These are phyloP conservation scores for Fonsecaea pedrosoi DNA, from an alignment of 2,329 filamentous ascomycete species.

Conservation along the genomic window DNA sequence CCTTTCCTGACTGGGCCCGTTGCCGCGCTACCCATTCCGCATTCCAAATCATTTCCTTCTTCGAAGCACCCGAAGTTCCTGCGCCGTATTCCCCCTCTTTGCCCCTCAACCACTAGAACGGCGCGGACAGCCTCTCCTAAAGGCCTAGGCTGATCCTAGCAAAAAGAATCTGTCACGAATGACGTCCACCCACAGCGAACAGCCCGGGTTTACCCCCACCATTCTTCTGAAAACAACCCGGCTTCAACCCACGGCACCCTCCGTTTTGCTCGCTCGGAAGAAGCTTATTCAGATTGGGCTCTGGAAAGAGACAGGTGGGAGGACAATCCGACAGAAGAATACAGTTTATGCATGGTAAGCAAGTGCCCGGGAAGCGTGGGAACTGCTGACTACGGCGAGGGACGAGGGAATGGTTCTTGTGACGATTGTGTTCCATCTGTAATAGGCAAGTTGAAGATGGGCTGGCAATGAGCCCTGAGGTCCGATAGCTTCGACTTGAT, in stretches of 20 bases:
- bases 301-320: background rate
- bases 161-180: background rate
- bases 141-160: background rate
- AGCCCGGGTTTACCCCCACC: background rate
- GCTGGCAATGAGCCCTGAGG: no score
- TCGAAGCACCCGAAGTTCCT: background rate
- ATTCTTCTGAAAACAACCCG: background rate
- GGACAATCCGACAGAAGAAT: background rate
- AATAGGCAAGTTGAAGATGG: background rate
- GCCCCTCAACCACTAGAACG: background rate
- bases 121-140: background rate
- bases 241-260: background rate
- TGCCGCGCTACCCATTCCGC: background rate
- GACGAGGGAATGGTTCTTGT: background rate
- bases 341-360: conserved; percentile 3
- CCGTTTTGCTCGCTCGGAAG: background rate
- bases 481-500: no score
- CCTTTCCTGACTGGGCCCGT: no score
- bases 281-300: background rate
- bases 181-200: background rate
- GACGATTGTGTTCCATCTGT: background rate
- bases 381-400: background rate
- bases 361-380: background rate
- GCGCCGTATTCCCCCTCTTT: background rate
- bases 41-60: conserved; percentile 1